Conservation (phyloP, 2,329 filamentous ascomycete genomes). For the Leptographium galeiforme region DNA sequence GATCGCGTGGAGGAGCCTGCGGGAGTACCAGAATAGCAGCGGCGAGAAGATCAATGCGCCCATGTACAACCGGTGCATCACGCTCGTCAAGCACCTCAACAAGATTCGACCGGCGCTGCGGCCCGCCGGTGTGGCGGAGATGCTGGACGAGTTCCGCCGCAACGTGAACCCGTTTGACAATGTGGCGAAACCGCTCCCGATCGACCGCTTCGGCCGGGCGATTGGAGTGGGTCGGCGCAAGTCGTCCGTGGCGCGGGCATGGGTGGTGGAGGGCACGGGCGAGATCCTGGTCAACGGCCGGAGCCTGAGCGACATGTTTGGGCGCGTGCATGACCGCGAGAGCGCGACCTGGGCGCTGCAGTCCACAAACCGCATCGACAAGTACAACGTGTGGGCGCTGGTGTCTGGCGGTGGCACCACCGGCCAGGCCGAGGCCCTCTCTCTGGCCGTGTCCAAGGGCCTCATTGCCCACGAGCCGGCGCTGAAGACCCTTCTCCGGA, state of each 20-base stretch:
- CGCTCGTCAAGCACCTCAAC: slow-evolving; percentile 67
- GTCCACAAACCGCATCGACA: slow-evolving; percentile 70
- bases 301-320: slow-evolving; percentile 68
- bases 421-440: slow-evolving; percentile 89
- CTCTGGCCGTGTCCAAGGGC: slow-evolving; percentile 77
- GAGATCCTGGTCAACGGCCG: slow-evolving; percentile 86
- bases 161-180: slow-evolving; percentile 59
- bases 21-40: slow-evolving; percentile 58
- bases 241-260: slow-evolving; percentile 71
- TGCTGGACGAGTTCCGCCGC: slow-evolving; percentile 59
- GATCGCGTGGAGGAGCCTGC: slow-evolving; percentile 67
- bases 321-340: slow-evolving; percentile 82
- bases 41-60: slow-evolving; percentile 63
- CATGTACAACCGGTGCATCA: slow-evolving; percentile 66
- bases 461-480: slow-evolving; percentile 83
- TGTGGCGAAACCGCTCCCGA: slow-evolving; percentile 42
- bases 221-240: slow-evolving; percentile 78
- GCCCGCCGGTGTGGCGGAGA: slow-evolving; percentile 52
- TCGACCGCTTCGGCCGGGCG: slow-evolving; percentile 69
- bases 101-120: slow-evolving; percentile 69
- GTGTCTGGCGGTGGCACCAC: slow-evolving; percentile 81
- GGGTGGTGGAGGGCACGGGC: slow-evolving; percentile 83
- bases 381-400: slow-evolving; percentile 90
- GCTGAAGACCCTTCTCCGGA: slow-evolving; percentile 73
- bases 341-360: slow-evolving; percentile 87